Conservation (phyloP, 2,329 filamentous ascomycete genomes). For the Stemphylium vesicarium region DNA sequence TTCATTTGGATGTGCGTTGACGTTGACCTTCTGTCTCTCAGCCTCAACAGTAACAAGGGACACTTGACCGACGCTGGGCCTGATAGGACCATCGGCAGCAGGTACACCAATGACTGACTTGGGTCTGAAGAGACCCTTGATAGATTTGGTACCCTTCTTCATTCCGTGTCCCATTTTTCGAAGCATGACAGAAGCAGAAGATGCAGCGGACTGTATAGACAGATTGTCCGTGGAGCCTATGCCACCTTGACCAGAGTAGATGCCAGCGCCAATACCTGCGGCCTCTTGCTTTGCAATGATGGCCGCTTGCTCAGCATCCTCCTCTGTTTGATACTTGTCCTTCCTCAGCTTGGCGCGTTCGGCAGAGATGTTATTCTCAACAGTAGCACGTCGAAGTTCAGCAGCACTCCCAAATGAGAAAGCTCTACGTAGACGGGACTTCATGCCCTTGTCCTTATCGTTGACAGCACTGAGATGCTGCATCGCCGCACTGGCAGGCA, state of each 20-base stretch:
- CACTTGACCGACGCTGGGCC: conserved; percentile 80
- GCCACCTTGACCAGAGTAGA: conserved; percentile 85
- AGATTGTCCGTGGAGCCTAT: conserved; percentile 97
- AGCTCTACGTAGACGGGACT: conserved; percentile 84
- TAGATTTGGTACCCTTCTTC: conserved; percentile 89
- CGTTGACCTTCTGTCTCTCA: conserved; percentile 82
- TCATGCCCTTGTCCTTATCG: conserved; percentile 83
- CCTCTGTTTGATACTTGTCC: conserved; percentile 61
- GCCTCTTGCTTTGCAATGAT: conserved; percentile 94
- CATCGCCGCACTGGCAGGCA: conserved; percentile 70
- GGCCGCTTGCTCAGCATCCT: conserved; percentile 86
- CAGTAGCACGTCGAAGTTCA: conserved; percentile 79
- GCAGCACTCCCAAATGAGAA: conserved; percentile 97
- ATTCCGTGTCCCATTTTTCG: conserved; percentile 99
- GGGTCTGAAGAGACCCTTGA: conserved; percentile 92
- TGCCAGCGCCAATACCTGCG: conserved; percentile 87
- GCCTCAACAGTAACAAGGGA: conserved; percentile 97
- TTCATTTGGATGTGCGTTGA: conserved; percentile 72
- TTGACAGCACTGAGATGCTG: conserved; percentile 87
- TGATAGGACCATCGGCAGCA: conserved; percentile 68
- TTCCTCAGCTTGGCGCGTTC: conserved; percentile 64
- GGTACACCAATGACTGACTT: conserved; percentile 87
- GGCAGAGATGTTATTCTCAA: conserved; percentile 61
- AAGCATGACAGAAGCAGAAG: conserved; percentile 90
- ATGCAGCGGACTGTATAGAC: conserved; percentile 87